Evolutionary conservation across 345 rosid genomes (phyloP), one percentile per base, ranked within the genome.

Genomic region (Eucalyptus paniculata): DNA sequence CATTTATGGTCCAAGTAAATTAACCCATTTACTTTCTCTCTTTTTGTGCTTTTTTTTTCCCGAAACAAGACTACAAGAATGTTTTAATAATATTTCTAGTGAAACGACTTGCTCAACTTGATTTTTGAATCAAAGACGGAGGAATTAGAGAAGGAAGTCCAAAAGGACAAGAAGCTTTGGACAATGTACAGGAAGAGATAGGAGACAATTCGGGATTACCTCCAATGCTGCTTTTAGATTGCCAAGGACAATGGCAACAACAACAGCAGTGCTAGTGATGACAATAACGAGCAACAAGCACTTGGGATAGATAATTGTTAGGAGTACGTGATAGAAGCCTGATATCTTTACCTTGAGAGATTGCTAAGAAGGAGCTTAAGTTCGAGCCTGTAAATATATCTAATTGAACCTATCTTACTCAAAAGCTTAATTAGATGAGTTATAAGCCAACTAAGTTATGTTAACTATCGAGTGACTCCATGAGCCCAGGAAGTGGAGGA

Each of bases 151-250:
- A 89, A 86, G 34, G 95, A 94, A 88, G 90, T 94, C 8, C 81
- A 88, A 15, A 93, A 92, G 90, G 94, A 93, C 47, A 95, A 93
- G 80, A 93, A 92, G 85, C 87, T 91, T 6, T 34, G 91, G 90
- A 86, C 89, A 30, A 87, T 92, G 91, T 92, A 89, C 92, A 91
- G 89, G 60, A 93, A 89, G 93, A 93, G 93, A 44, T 87, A 92
- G 92, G 95, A 94, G 87, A 93, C 94, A 56, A 91, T 94, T 30
- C 94, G 93, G 80, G 94, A 94, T 47, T 93, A 93, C 80, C 92
- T 95, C 34, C 91, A 90, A 87, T 88, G 90, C 85, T 94, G 96
- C 89, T 95, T 95, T 86, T 95, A 94, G 88, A 91, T 92, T 40
- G 96, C 97, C 37, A 93, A 93, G 58, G 94, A 92, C 19, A 92